A percentile compares a stretch with the other conserved stretches of the same genome.
phyloP scores from a whole-genome alignment of 2,329 filamentous ascomycete species.

The Talaromyces pinophilus region DNA sequence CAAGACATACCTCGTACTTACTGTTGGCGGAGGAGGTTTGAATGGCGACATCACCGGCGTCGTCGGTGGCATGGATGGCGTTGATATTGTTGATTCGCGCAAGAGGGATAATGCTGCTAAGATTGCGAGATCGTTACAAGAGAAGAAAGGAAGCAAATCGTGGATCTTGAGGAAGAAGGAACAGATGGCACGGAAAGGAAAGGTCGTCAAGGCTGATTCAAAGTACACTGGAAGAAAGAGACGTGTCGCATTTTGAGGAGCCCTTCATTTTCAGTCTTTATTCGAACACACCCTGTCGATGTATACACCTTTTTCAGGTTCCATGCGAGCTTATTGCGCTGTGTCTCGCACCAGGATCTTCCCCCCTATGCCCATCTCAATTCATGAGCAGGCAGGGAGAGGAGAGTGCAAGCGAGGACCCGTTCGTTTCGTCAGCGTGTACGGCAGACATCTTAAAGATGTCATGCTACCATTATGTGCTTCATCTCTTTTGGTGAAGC shows the following conservation, averaged over 20 bases:
- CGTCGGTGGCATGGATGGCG: conserved; percentile 82
- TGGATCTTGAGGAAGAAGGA: conserved; percentile 68
- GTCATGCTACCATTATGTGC: not conserved
- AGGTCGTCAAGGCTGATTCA: conserved; percentile 85
- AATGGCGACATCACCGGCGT: conserved; percentile 81
- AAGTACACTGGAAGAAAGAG: conserved; percentile 94
- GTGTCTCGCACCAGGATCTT: not conserved
- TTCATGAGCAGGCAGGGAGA: not conserved
- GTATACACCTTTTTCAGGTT: not conserved
- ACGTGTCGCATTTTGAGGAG: conserved; percentile 68
- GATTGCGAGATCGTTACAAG: conserved; percentile 46
- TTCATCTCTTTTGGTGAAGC: not conserved
- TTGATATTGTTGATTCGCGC: conserved; percentile 74
- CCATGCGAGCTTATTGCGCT: not conserved
- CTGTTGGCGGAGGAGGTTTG: conserved; percentile 72
- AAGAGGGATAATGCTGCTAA: conserved; percentile 52
- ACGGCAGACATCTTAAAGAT: not conserved
- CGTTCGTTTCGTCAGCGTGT: not conserved
- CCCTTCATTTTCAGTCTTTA: not conserved
- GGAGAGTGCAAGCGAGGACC: not conserved
- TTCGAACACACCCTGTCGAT: not conserved
- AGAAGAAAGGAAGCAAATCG: conserved; percentile 53
- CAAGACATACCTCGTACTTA: conserved; percentile 94
- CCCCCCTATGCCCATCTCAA: not conserved
- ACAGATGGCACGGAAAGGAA: conserved; percentile 92